These are phyloP conservation scores for Sistotremastrum suecicum DNA, from an alignment of 768 basidiomycete genomes.

Conservation along the genomic window DNA sequence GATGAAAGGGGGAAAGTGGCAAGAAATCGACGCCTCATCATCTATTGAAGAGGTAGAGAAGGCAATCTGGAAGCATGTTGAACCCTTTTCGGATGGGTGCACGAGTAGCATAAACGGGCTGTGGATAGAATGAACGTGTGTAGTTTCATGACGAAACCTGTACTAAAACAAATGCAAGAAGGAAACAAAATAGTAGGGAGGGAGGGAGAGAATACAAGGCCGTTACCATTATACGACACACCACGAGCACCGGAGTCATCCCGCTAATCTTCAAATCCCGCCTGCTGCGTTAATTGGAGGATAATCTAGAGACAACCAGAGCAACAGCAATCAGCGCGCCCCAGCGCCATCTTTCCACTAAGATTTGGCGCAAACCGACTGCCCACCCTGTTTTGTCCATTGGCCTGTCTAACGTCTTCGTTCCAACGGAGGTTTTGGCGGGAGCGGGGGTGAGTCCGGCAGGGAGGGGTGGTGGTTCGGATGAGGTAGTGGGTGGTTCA, in stretches of 20 bases:
- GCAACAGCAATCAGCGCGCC: slow-evolving; percentile 67
- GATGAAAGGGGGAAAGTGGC: slow-evolving; percentile 32
- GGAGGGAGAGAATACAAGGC: too few species aligned
- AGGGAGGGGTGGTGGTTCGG: slow-evolving; percentile 1
- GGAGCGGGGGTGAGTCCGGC: slow-evolving; percentile 10
- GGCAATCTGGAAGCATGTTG: slow-evolving; percentile 40
- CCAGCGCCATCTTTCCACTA: slow-evolving; percentile 82
- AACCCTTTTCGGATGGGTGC: slow-evolving; percentile 24
- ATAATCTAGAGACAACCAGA: slow-evolving; percentile 63
- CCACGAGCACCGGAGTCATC: too few species aligned
- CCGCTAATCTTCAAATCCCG: slow-evolving; percentile 4
- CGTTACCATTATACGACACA: too few species aligned
- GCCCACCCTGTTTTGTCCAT: slow-evolving; percentile 32
- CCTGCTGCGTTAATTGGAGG: slow-evolving; percentile 22
- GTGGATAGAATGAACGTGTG: too few species aligned
- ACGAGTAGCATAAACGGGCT: too few species aligned
- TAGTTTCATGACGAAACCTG: too few species aligned
- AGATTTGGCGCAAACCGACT: slow-evolving; percentile 45
- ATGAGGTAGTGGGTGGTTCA: slow-evolving; percentile 1
- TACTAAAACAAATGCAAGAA: too few species aligned
- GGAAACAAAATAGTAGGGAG: too few species aligned
- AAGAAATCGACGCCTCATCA: slow-evolving; percentile 43
- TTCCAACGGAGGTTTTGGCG: slow-evolving; percentile 1
- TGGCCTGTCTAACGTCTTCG: slow-evolving; percentile 2
- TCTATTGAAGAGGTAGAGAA: slow-evolving; percentile 33